These are phyloP conservation scores for Penicillium sp. DNA, from an alignment of 2,329 filamentous ascomycete species.

Conservation along the genomic window DNA sequence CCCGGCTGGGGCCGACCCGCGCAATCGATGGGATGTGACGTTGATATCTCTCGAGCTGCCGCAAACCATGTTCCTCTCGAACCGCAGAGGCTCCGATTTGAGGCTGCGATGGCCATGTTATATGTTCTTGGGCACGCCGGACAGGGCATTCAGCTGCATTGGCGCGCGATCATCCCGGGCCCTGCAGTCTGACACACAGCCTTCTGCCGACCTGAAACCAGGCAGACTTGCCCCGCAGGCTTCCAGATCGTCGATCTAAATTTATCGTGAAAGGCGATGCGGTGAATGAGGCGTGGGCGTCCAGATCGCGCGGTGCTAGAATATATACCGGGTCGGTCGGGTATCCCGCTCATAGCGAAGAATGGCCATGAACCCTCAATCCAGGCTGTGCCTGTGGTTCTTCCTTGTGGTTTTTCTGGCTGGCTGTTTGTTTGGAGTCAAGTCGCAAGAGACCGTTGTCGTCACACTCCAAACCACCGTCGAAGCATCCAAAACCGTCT, in stretches of 20 bases:
- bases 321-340: too few species aligned
- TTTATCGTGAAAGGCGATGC: too few species aligned
- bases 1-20: background rate
- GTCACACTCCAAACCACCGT: conserved; percentile 11
- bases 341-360: too few species aligned
- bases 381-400: background rate
- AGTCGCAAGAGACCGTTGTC: conserved; percentile 3
- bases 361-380: too few species aligned
- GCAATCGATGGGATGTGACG: conserved; percentile 7
- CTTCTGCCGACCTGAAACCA: too few species aligned
- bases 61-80: conserved; percentile 4
- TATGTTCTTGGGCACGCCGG: conserved; percentile 1
- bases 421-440: background rate
- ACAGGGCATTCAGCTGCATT: too few species aligned
- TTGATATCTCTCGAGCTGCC: background rate
- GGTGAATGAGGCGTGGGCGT: too few species aligned
- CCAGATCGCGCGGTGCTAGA: too few species aligned
- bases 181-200: too few species aligned
- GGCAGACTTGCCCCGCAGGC: too few species aligned
- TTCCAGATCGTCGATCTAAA: too few species aligned
- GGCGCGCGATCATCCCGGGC: too few species aligned
- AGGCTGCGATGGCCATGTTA: background rate
- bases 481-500: conserved; percentile 18
- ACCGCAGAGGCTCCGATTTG: background rate
- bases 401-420: background rate